phyloP scores from a whole-genome alignment of 768 basidiomycete species.

The Termitomyces sp. region DNA sequence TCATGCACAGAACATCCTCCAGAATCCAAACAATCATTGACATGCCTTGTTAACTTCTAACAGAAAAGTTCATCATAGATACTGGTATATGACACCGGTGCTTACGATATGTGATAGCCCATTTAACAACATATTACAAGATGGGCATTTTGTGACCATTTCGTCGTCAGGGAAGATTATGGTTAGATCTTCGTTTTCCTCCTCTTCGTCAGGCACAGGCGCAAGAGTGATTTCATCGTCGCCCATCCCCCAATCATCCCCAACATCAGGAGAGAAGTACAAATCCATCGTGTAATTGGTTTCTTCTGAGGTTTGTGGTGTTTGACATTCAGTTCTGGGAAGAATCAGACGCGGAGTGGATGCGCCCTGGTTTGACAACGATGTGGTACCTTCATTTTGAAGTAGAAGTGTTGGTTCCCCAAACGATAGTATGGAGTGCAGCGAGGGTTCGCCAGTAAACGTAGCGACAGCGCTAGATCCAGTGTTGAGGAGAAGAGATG shows the following conservation, averaged over 20 bases:
- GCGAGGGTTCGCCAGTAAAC: neutral
- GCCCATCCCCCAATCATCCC: slow-evolving; percentile 62
- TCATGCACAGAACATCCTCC: neutral
- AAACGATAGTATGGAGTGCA: slow-evolving; percentile 9
- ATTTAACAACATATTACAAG: slow-evolving; percentile 20
- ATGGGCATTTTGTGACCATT: slow-evolving; percentile 13
- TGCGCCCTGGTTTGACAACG: neutral
- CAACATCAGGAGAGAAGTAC: slow-evolving; percentile 23
- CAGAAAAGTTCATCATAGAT: neutral
- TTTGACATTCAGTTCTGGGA: neutral
- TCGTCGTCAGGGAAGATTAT: neutral
- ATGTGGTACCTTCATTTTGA: neutral
- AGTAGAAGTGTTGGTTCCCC: slow-evolving; percentile 16
- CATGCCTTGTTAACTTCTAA: slow-evolving; percentile 48
- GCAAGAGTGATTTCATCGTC: slow-evolving; percentile 50
- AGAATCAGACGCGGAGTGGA: slow-evolving; percentile 1
- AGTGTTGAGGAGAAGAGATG: slow-evolving; percentile 13
- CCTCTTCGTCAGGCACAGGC: slow-evolving; percentile 15
- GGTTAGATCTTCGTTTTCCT: slow-evolving; percentile 5
- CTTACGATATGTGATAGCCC: slow-evolving; percentile 14
- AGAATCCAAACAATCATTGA: slow-evolving; percentile 47
- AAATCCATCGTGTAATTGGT: slow-evolving; percentile 16
- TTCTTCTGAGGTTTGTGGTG: neutral
- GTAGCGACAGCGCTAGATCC: neutral
- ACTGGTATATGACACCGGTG: neutral